Evolutionary conservation across 2,329 filamentous ascomycete species (phyloP).

Genomic region (Ceratocystiopsis brevicomis): DNA sequence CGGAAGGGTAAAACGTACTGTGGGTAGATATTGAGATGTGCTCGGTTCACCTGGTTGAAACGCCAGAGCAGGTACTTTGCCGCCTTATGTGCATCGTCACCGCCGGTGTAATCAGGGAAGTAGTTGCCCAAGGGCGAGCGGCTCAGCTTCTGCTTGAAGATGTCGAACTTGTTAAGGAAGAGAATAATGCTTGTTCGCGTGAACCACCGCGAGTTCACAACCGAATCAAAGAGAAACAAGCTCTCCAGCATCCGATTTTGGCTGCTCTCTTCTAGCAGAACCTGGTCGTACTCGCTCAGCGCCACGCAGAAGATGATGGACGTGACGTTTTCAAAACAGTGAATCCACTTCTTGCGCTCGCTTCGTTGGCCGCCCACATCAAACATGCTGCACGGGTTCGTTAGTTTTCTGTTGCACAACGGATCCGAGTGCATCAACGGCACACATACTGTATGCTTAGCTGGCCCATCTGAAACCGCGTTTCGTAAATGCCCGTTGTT

Average conservation of each 20-base stretch:
- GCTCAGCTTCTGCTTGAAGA: slow-evolving; percentile 87
- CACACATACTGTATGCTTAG: slow-evolving; percentile 83
- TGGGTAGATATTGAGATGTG: slow-evolving; percentile 89
- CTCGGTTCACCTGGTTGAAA: slow-evolving; percentile 95
- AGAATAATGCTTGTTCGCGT: slow-evolving; percentile 97
- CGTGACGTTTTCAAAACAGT: slow-evolving; percentile 98
- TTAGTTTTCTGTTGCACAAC: background rate
- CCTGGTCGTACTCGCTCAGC: slow-evolving; percentile 94
- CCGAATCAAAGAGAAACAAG: slow-evolving; percentile 86
- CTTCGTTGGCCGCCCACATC: slow-evolving; percentile 94
- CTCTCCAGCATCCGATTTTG: slow-evolving; percentile 99
- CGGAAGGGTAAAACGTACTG: slow-evolving; percentile 45
- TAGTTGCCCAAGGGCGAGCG: slow-evolving; percentile 84
- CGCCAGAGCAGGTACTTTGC: slow-evolving; percentile 96
- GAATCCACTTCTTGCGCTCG: slow-evolving; percentile 99
- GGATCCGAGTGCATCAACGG: no score
- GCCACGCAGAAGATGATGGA: slow-evolving; percentile 99
- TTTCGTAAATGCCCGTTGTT: slow-evolving; percentile 98
- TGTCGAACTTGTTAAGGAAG: slow-evolving; percentile 96
- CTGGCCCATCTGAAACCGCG: slow-evolving; percentile 94
- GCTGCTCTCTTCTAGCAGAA: slow-evolving; percentile 87
- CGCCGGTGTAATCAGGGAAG: slow-evolving; percentile 94
- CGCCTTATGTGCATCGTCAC: slow-evolving; percentile 93
- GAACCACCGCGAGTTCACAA: slow-evolving; percentile 98
- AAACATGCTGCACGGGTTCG: slow-evolving; percentile 57